Evolutionary conservation across 2,329 filamentous ascomycete species (phyloP).

Genomic region (Fusarium verrucosum): DNA sequence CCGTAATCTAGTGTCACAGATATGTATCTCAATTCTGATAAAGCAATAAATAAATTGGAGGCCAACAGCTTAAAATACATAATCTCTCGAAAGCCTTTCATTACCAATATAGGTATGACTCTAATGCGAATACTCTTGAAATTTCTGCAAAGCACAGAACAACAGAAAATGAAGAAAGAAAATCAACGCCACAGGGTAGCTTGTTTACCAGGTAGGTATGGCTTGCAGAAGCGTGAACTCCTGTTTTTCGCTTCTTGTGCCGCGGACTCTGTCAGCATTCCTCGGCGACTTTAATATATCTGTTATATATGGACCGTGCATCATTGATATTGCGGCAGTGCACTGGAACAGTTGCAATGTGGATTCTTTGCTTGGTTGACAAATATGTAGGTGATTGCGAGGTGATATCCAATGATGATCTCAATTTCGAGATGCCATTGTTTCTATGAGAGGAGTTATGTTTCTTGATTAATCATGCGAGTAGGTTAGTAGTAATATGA

Average conservation of each 20-base stretch:
- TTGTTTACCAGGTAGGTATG: background rate
- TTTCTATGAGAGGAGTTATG: background rate
- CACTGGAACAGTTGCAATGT: background rate
- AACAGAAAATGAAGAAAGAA: background rate
- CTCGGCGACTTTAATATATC: too few species aligned
- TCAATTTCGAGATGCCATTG: constrained; percentile 7
- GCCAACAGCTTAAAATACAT: background rate
- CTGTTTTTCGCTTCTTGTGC: too few species aligned
- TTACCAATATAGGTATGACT: background rate
- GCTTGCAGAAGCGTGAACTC: too few species aligned
- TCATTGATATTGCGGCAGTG: constrained; percentile 5
- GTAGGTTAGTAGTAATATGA: too few species aligned
- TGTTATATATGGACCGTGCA: background rate
- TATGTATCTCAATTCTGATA: too few species aligned
- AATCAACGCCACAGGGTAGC: background rate
- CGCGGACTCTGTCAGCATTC: too few species aligned
- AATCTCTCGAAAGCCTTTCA: background rate
- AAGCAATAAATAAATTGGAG: background rate
- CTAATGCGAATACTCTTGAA: background rate
- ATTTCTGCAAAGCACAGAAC: background rate
- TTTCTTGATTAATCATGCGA: background rate
- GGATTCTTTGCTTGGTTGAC: constrained; percentile 13
- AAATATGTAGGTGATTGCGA: constrained; percentile 14
- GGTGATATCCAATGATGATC: constrained; percentile 13
- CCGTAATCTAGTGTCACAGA: too few species aligned